Conservation (phyloP, 192 early-diverging fungal species). For the Podila horticola region DNA sequence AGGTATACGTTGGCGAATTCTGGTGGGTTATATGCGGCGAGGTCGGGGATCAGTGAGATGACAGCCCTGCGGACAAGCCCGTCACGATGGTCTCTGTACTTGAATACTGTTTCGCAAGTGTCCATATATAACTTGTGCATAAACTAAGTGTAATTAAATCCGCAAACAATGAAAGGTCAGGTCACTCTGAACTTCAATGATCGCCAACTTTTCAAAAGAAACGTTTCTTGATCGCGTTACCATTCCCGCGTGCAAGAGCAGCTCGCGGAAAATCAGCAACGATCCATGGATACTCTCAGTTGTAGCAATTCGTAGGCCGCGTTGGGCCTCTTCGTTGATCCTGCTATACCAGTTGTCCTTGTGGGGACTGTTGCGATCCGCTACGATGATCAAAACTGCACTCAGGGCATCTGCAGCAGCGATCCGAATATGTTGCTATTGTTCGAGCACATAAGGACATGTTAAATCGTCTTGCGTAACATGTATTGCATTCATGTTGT, state of each 20-base stretch:
- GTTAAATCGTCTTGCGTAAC: not conserved
- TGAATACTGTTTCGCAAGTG: slow-evolving; percentile 79
- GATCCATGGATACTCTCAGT: slow-evolving; percentile 89
- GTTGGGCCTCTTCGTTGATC: slow-evolving; percentile 86
- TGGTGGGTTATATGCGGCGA: slow-evolving; percentile 82
- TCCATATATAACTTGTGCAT: slow-evolving; percentile 84
- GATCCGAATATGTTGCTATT: slow-evolving; percentile 72
- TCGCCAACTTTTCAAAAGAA: not conserved
- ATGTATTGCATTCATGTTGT: not conserved
- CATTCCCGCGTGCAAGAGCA: slow-evolving; percentile 84
- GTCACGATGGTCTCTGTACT: slow-evolving; percentile 83
- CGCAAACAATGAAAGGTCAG: not conserved
- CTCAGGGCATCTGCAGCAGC: slow-evolving; percentile 84
- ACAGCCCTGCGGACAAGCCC: slow-evolving; percentile 83
- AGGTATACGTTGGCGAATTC: slow-evolving; percentile 79
- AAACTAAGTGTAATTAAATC: slow-evolving; percentile 62
- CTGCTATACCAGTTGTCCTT: slow-evolving; percentile 76
- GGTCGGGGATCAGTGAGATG: slow-evolving; percentile 81
- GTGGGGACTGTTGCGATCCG: slow-evolving; percentile 77
- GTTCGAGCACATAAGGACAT: not conserved
- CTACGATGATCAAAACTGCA: slow-evolving; percentile 79
- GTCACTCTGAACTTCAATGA: no score
- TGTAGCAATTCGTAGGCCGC: slow-evolving; percentile 72
- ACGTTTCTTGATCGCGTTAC: slow-evolving; percentile 49
- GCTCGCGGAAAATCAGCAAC: slow-evolving; percentile 81